Percentiles rank a stretch among this genome's conserved stretches.
Evolutionary conservation across 1,284 basidiomycete species (phyloP).

Genomic region (Sporisorium scitamineum): DNA sequence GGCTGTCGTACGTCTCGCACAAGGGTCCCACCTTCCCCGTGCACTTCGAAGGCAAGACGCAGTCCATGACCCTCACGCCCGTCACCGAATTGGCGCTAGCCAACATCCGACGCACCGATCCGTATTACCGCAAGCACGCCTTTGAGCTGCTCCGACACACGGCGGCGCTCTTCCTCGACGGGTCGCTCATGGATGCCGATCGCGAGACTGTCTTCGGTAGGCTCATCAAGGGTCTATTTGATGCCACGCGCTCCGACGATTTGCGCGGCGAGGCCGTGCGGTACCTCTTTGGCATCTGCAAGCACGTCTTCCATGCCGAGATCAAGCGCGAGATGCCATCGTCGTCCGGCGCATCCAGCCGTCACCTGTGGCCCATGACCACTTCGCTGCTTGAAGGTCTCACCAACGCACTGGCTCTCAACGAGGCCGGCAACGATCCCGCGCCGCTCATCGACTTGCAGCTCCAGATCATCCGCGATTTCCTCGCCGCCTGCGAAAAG

Average conservation of each 20-base stretch:
- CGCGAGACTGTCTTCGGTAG: constrained; percentile 80
- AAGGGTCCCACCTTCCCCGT: constrained; percentile 48
- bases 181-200: constrained; percentile 74
- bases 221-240: constrained; percentile 80
- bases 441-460: constrained; percentile 56
- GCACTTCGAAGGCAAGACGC: constrained; percentile 63
- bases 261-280: constrained; percentile 78
- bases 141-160: constrained; percentile 83
- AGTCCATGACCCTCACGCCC: constrained; percentile 79
- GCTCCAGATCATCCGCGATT: constrained; percentile 60
- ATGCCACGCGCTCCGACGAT: constrained; percentile 80
- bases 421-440: constrained; percentile 65
- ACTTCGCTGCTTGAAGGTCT: constrained; percentile 64
- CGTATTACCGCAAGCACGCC: constrained; percentile 79
- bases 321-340: constrained; percentile 70
- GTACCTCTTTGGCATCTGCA: constrained; percentile 78
- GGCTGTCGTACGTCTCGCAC: constrained; percentile 75
- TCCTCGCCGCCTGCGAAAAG: constrained; percentile 53
- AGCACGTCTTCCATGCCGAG: constrained; percentile 75
- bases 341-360: constrained; percentile 71
- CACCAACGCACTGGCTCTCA: constrained; percentile 56
- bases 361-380: constrained; percentile 74
- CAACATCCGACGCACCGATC: constrained; percentile 76
- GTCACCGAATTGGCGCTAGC: constrained; percentile 80
- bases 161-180: constrained; percentile 79